Conservation (phyloP, 75 land plant species). For the Selaginella tamariscina region DNA sequence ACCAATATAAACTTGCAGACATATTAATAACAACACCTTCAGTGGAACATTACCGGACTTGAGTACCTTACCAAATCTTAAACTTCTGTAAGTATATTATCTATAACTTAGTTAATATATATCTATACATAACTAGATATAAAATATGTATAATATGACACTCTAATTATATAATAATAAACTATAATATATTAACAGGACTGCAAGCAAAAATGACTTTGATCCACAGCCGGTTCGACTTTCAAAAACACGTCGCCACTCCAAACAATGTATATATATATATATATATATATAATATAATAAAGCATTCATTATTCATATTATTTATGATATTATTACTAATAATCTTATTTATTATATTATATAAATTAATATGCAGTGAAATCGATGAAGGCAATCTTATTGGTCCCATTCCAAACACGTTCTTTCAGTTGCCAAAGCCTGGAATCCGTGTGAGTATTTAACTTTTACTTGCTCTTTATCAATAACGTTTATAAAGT, state of each 20-base stretch:
- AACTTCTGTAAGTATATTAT: conserved; percentile 15
- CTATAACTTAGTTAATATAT: not conserved
- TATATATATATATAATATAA: no score
- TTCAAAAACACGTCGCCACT: not conserved
- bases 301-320: not conserved
- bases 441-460: conserved; percentile 10
- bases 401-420: conserved; percentile 13
- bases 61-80: not conserved
- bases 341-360: not conserved
- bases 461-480: no score
- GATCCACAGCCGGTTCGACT: not conserved
- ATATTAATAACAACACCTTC: conserved; percentile 1
- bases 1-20: conserved; percentile 13
- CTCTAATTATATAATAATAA: no score
- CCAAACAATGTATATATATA: conserved; percentile 13
- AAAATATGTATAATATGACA: no score
- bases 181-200: no score
- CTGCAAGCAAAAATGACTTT: conserved; percentile 14
- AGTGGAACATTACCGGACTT: conserved; percentile 17
- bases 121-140: not conserved
- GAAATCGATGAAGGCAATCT: conserved; percentile 13
- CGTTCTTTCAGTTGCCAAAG: not conserved
- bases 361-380: conserved; percentile 8
- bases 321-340: not conserved
- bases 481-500: no score